These are phyloP conservation scores for Cladosporium sp. DNA, from an alignment of 2,329 filamentous ascomycete genomes.

Conservation along the genomic window DNA sequence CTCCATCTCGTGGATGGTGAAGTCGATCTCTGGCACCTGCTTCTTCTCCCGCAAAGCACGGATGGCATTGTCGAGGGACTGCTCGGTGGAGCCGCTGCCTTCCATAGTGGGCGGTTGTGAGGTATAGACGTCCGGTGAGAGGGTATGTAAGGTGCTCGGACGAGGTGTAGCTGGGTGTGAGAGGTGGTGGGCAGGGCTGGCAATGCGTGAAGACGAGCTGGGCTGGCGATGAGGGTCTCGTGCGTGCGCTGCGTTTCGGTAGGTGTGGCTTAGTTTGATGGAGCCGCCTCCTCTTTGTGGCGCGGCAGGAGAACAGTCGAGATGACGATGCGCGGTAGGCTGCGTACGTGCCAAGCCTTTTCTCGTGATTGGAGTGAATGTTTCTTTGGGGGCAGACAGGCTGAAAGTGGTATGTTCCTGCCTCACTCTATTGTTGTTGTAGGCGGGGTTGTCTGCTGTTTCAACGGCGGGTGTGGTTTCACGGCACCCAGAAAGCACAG, in stretches of 20 bases:
- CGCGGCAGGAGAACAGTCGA: not conserved
- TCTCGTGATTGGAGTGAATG: not conserved
- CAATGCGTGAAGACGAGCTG: slow-evolving; percentile 12
- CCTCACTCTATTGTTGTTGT: not conserved
- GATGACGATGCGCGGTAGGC: not conserved
- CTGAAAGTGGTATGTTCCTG: not conserved
- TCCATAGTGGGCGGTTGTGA: slow-evolving; percentile 33
- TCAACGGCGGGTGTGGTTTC: slow-evolving; percentile 8
- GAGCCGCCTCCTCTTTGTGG: slow-evolving; percentile 17
- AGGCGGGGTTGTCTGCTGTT: slow-evolving; percentile 2
- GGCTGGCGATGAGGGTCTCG: slow-evolving; percentile 16
- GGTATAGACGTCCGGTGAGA: not conserved
- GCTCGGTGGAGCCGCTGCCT: slow-evolving; percentile 31
- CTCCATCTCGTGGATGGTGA: slow-evolving; percentile 97
- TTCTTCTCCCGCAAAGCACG: slow-evolving; percentile 93
- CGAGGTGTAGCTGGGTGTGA: not conserved
- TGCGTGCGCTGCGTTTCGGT: slow-evolving; percentile 16
- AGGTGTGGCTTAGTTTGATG: slow-evolving; percentile 12
- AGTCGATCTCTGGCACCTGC: slow-evolving; percentile 96
- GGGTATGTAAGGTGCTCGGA: not conserved
- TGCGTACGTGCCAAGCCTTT: not conserved
- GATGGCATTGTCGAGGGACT: slow-evolving; percentile 77
- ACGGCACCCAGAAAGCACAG: not conserved
- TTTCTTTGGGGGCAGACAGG: not conserved
- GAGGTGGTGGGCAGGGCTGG: slow-evolving; percentile 4